These are phyloP conservation scores for Scleromitrula shiraiana DNA, from an alignment of 2,329 filamentous ascomycete genomes.

Conservation along the genomic window DNA sequence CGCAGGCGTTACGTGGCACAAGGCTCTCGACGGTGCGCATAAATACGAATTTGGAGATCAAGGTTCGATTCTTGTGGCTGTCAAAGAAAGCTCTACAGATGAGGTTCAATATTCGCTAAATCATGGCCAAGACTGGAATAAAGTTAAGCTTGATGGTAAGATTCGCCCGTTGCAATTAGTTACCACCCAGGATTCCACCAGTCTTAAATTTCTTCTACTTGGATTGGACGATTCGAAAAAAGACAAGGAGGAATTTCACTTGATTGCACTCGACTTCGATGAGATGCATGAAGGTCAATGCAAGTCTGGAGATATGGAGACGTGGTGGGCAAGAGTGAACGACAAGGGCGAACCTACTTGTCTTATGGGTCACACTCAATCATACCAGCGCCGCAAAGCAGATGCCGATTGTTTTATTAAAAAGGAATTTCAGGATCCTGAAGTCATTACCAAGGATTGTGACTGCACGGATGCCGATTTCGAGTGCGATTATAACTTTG, in stretches of 20 bases:
- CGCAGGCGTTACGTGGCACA: conserved; percentile 77
- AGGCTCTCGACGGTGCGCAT: conserved; percentile 70
- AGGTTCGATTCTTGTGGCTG: conserved; percentile 78
- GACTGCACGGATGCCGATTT: conserved; percentile 79
- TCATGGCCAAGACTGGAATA: conserved; percentile 78
- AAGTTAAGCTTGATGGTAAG: conserved; percentile 60
- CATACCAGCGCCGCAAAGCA: conserved; percentile 76
- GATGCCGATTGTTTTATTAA: conserved; percentile 84
- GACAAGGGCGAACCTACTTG: conserved; percentile 75
- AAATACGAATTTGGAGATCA: conserved; percentile 96
- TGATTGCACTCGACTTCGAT: conserved; percentile 77
- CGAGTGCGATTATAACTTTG: conserved; percentile 94
- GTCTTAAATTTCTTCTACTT: conserved; percentile 79
- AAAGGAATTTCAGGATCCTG: conserved; percentile 72
- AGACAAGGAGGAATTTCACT: conserved; percentile 45
- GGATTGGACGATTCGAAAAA: conserved; percentile 48
- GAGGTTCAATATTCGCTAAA: conserved; percentile 72
- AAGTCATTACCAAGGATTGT: conserved; percentile 64
- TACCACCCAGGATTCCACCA: conserved; percentile 87
- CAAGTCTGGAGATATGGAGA: conserved; percentile 74
- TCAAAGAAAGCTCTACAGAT: conserved; percentile 58
- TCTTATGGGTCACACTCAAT: conserved; percentile 93
- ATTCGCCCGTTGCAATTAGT: conserved; percentile 69
- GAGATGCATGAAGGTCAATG: conserved; percentile 76
- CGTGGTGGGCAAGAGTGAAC: conserved; percentile 79